Evolutionary conservation across 2,329 filamentous ascomycete species (phyloP), one percentile per base, ranked within the genome.

Genomic region (Venturia oleaginea): DNA sequence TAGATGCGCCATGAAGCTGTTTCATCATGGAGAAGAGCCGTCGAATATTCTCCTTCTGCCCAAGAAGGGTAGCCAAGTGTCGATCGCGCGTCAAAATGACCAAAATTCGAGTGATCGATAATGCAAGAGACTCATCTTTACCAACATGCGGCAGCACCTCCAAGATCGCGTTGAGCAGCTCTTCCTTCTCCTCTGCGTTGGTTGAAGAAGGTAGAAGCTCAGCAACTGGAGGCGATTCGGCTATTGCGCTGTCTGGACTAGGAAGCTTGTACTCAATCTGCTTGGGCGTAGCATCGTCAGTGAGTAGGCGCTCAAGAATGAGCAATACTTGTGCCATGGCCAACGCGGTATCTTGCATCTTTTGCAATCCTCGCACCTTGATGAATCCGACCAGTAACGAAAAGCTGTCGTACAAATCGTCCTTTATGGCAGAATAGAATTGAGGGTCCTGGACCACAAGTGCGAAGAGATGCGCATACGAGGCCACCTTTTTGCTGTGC

Each of bases 1-100:
- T 90, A 7, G 90, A 89, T 37, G 86, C 83, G 32, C 89, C 90
- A 24, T 91, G 87, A 66, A 97, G 84, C 74, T 97, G 93, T 74
- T 95, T 96, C 65, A 93, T 86, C 90, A 97, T 96, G 62, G 97
- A 84, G 75, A 99, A 97, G 27, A 99, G 80, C 34, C 91, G 85
- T 72, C 94, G 90, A 60, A 99, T 81, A 70, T 96, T 95, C 72
- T 87, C 89, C 78, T 92, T 96, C 73, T 96, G 89, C 5, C 91
- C 90, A 59, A 97, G 82, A 55, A 83, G 80, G 68, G 86, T 83
- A 2, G 94, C 92, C 67, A 95, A 81, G 17, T 84, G 80, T 61
- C 91, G 87, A 66, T 86, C 84, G 27, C 95, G 86, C 1, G 94
- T 97, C 37, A 99, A 80, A 67, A 97, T 92, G 37, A 96, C 90